Evolutionary conservation across 208 protist genomes (phyloP), one percentile per base, ranked within the genome.

Genomic region (Eutreptiella sp.): DNA sequence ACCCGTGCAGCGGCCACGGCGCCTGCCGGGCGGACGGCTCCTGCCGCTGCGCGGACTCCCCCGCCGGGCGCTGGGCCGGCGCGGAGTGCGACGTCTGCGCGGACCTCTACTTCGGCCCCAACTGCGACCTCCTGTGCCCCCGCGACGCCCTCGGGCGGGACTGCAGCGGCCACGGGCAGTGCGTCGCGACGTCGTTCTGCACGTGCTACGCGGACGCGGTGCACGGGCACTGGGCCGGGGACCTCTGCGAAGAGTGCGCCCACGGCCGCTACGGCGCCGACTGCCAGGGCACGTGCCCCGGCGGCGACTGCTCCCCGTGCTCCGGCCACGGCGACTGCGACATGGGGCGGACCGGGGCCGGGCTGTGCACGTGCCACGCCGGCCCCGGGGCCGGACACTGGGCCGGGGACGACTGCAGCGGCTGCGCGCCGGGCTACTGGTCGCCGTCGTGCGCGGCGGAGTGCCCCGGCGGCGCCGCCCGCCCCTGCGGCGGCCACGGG

Each of bases 101-200:
- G n/a, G 7, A 28, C 5, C 7, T 5, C 5, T 64, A 24, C 24
- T 60, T 21, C 46, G 46, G 5, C 26, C 53, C 55, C 9, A 19
- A 9, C 27, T 66, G 53, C 53, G 52, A 65, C 53, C 7, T 16
- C 16, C 7, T 21, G 46, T 66, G 60, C 11, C 52, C 60, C n/a
- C n/a, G n/a, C n/a, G 23, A 48, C 43, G 9, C 19, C 43, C 16
- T 24, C 26, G 43, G 19, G 9, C 21, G 43, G 19, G 16, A 29
- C 16, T n/a, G 43, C 21, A n/a, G 16, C 21, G 16, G 43, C n/a
- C 21, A 29, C 21, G 16, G 43, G 9, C 16, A 48, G n/a, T 48
- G 19, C 26, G 9, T 9, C 16, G 9, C 7, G 16, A 27, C 9
- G 9, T 5, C 9, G 43, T 7, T 14, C 27, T 67, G 61, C n/a